phyloP scores from a whole-genome alignment of 2,329 filamentous ascomycete species.

The Aspergillus sp. region DNA sequence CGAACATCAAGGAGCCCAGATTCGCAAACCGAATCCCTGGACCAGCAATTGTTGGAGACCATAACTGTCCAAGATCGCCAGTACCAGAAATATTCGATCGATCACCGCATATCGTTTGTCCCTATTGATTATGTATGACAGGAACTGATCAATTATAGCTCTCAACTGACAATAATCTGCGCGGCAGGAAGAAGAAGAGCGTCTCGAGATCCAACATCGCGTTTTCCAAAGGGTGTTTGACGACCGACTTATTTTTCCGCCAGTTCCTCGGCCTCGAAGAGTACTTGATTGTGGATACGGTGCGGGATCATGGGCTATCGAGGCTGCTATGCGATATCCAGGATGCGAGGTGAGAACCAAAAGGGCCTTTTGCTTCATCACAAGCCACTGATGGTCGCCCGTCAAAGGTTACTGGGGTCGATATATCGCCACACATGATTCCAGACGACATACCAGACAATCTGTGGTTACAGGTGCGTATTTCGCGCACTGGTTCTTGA shows the following conservation, averaged over 20 bases:
- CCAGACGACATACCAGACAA: constrained; percentile 60
- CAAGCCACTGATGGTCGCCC: constrained; percentile 12
- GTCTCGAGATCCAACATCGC: constrained; percentile 57
- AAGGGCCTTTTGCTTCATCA: constrained; percentile 2
- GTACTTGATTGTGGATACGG: constrained; percentile 70
- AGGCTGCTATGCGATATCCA: constrained; percentile 59
- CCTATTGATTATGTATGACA: constrained; percentile 63
- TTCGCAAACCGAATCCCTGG: constrained; percentile 46
- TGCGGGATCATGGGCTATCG: constrained; percentile 62
- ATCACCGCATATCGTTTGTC: constrained; percentile 59
- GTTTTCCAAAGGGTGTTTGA: constrained; percentile 61
- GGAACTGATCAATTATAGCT: constrained; percentile 1
- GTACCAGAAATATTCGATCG: constrained; percentile 61
- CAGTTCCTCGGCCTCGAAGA: constrained; percentile 49
- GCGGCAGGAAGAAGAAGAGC: constrained; percentile 58
- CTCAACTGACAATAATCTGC: constrained; percentile 1
- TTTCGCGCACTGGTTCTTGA: neutral
- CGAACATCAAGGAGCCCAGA: constrained; percentile 34
- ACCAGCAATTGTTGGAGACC: constrained; percentile 54
- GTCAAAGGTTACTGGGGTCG: constrained; percentile 60
- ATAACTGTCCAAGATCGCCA: constrained; percentile 56
- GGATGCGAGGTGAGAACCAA: constrained; percentile 52
- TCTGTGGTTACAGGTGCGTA: constrained; percentile 56
- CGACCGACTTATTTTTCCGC: constrained; percentile 62
- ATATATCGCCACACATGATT: constrained; percentile 64